Evolutionary conservation across 805 yeast species (phyloP).

Genomic region (Blastobotrys americana): DNA sequence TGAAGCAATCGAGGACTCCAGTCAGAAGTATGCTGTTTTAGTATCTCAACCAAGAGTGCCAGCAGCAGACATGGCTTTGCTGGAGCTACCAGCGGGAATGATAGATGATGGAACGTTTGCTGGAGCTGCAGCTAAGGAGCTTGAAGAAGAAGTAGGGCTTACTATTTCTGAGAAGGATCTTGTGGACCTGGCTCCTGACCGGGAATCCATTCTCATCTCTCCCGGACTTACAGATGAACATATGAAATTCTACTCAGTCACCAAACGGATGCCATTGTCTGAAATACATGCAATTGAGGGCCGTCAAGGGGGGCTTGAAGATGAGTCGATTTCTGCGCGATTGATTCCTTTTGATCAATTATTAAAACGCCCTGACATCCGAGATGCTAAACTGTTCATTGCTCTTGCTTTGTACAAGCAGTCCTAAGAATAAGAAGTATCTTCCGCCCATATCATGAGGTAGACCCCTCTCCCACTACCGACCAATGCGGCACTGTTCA

Average conservation of each 20-base stretch:
- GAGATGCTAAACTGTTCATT: conserved; percentile 13
- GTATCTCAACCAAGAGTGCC: conserved; percentile 24
- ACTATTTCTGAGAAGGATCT: conserved; percentile 16
- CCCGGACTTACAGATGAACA: conserved; percentile 19
- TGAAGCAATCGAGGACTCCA: conserved; percentile 14
- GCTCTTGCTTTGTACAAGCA: conserved; percentile 12
- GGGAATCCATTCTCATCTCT: conserved; percentile 16
- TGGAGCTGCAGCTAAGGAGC: conserved; percentile 24
- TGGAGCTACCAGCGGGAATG: conserved; percentile 28
- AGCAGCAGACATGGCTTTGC: conserved; percentile 17
- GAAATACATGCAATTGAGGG: conserved; percentile 11
- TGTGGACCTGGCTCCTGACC: conserved; percentile 11
- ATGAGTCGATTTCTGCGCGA: conserved; percentile 11
- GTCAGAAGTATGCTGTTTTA: conserved; percentile 15
- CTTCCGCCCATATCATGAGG: too few species aligned
- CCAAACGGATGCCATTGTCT: conserved; percentile 2
- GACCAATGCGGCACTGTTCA: too few species aligned
- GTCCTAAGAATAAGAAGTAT: too few species aligned
- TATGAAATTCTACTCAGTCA: conserved; percentile 9
- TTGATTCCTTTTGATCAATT: conserved; percentile 8
- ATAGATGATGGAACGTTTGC: conserved; percentile 20
- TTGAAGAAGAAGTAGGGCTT: conserved; percentile 26
- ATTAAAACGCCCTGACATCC: background rate
- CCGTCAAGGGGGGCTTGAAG: conserved; percentile 7
- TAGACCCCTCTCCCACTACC: too few species aligned